Percentiles rank a stretch among this genome's conserved stretches.
Conservation (phyloP, 768 basidiomycete species). For the Xerocomus brunneocitrinus region DNA sequence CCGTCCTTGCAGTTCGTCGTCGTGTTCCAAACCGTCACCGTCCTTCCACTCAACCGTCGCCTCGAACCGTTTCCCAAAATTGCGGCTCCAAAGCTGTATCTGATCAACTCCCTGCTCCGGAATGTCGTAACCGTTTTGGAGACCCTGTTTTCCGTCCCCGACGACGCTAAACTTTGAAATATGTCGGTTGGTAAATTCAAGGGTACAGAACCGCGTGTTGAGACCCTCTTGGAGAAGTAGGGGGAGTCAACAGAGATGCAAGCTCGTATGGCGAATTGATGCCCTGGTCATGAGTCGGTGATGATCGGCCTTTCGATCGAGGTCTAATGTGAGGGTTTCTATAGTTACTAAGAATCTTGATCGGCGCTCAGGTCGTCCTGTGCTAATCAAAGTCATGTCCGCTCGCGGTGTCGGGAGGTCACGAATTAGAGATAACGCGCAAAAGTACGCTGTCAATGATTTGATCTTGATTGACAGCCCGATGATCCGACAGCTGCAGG, state of each 20-base stretch:
- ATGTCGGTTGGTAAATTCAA: slow-evolving; percentile 50
- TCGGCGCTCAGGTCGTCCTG: background rate
- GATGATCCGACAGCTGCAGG: background rate
- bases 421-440: background rate
- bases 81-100: slow-evolving; percentile 55
- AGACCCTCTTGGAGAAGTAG: slow-evolving; percentile 30
- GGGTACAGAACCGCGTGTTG: slow-evolving; percentile 60
- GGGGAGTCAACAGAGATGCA: too few species aligned
- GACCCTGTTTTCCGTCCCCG: slow-evolving; percentile 30
- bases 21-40: slow-evolving; percentile 6
- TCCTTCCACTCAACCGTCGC: slow-evolving; percentile 50
- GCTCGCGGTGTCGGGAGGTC: background rate
- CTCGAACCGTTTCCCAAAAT: slow-evolving; percentile 50
- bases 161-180: slow-evolving; percentile 40
- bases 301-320: too few species aligned
- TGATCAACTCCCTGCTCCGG: slow-evolving; percentile 34
- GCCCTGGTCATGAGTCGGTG: too few species aligned
- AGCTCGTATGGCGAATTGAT: too few species aligned
- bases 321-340: too few species aligned
- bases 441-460: background rate
- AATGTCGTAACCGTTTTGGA: slow-evolving; percentile 42
- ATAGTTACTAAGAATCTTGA: too few species aligned
- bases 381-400: background rate
- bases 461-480: background rate
- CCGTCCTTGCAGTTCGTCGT: slow-evolving; percentile 34